These are phyloP conservation scores for Suillus subaureus DNA, from an alignment of 768 basidiomycete genomes.

Conservation along the genomic window DNA sequence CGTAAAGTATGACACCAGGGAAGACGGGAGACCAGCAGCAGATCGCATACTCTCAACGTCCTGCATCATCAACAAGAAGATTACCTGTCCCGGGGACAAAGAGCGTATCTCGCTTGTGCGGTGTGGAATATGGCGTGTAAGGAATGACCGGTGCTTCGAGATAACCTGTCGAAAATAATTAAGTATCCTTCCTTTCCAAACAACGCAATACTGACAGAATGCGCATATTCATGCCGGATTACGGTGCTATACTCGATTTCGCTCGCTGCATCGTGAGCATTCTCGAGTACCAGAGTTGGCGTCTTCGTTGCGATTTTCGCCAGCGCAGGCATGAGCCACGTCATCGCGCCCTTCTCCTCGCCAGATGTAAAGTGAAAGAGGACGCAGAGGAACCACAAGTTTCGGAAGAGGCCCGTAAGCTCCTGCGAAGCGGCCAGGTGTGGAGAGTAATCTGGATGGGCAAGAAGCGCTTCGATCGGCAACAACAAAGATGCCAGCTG, in stretches of 20 bases:
- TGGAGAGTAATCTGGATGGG: conserved; percentile 68
- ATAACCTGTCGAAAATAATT: conserved; percentile 55
- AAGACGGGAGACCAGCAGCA: conserved; percentile 75
- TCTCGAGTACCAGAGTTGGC: conserved; percentile 81
- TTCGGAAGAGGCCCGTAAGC: conserved; percentile 79
- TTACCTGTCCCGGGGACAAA: conserved; percentile 79
- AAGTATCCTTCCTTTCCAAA: conserved; percentile 6
- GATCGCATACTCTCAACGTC: conserved; percentile 90
- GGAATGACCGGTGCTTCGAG: conserved; percentile 60
- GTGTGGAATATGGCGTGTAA: conserved; percentile 67
- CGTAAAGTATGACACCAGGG: conserved; percentile 83
- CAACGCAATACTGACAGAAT: conserved; percentile 52
- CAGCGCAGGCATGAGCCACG: conserved; percentile 78
- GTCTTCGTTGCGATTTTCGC: conserved; percentile 84
- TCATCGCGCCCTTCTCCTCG: conserved; percentile 63
- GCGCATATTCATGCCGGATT: conserved; percentile 81
- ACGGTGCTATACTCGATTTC: conserved; percentile 94
- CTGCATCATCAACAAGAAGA: conserved; percentile 83
- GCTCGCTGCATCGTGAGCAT: conserved; percentile 78
- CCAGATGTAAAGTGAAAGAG: conserved; percentile 76
- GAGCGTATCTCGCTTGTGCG: conserved; percentile 70
- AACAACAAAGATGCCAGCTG: conserved; percentile 87
- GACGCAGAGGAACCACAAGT: conserved; percentile 92
- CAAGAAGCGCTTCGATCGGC: conserved; percentile 86
- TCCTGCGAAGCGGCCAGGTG: conserved; percentile 55